Percentiles rank a stretch among this genome's conserved stretches.
Conservation (phyloP, 2,329 filamentous ascomycete genomes). For the Biscogniauxia marginata region DNA sequence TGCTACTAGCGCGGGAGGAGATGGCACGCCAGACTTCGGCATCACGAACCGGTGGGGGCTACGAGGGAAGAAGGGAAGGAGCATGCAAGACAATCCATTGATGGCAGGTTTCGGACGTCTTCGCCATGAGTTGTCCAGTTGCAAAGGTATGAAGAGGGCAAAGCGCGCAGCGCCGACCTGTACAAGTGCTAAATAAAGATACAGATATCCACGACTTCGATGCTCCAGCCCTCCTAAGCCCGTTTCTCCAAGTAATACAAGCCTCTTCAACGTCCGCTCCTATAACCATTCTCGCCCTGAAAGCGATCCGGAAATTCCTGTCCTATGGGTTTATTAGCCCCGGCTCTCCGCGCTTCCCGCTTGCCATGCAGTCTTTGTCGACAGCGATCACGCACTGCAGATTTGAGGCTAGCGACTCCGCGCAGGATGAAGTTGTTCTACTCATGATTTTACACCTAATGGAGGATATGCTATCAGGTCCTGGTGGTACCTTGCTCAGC, state of each 20-base stretch:
- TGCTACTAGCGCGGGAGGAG: constrained; percentile 34
- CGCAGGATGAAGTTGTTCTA: constrained; percentile 92
- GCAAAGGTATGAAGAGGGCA: constrained; percentile 60
- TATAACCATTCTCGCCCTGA: constrained; percentile 90
- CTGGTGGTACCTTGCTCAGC: constrained; percentile 87
- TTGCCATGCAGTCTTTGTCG: constrained; percentile 92
- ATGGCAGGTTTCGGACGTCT: constrained; percentile 93
- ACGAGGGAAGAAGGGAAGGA: constrained; percentile 92
- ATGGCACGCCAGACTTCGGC: constrained; percentile 51
- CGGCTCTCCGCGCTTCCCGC: constrained; percentile 79
- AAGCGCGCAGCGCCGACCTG: background rate
- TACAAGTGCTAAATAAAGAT: constrained; percentile 25
- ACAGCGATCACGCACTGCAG: constrained; percentile 96
- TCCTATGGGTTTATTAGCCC: constrained; percentile 88
- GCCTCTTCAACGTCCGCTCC: constrained; percentile 94
- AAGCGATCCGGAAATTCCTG: constrained; percentile 94
- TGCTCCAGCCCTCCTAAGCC: constrained; percentile 82
- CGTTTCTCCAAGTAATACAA: constrained; percentile 94
- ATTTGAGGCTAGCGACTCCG: constrained; percentile 93
- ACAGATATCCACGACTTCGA: constrained; percentile 85
- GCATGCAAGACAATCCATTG: constrained; percentile 94
- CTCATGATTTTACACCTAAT: constrained; percentile 94
- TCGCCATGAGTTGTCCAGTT: constrained; percentile 80
- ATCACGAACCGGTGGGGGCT: constrained; percentile 88
- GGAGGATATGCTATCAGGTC: constrained; percentile 96